Conservation (phyloP, 2,329 filamentous ascomycete genomes). For the Clarireedia hainanense region DNA sequence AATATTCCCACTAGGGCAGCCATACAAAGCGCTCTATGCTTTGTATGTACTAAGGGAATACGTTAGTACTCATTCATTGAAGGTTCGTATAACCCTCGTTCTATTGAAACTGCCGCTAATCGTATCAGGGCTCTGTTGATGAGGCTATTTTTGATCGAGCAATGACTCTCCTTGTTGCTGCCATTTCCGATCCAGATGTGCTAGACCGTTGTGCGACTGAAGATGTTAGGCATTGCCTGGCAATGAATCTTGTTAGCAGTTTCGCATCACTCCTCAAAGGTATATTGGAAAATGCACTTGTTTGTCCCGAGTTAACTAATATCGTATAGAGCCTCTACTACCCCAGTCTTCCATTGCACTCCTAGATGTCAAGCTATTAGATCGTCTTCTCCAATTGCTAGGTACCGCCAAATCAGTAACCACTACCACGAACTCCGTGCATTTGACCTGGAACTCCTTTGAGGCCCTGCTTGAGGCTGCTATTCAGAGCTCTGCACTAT, state of each 20-base stretch:
- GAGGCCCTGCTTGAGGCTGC: conserved; percentile 42
- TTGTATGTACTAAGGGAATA: conserved; percentile 58
- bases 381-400: conserved; percentile 28
- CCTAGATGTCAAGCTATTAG: conserved; percentile 28
- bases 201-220: conserved; percentile 37
- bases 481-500: conserved; percentile 37
- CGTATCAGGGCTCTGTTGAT: conserved; percentile 18
- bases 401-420: conserved; percentile 16
- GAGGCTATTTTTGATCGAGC: conserved; percentile 35
- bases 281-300: conserved; percentile 21
- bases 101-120: conserved; percentile 7
- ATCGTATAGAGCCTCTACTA: conserved; percentile 30
- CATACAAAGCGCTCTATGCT: conserved; percentile 68
- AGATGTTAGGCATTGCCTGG: conserved; percentile 41
- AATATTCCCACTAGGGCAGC: conserved; percentile 60
- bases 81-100: conserved; percentile 19
- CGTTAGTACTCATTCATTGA: conserved; percentile 32
- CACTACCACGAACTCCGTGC: conserved; percentile 22
- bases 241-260: conserved; percentile 47
- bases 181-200: conserved; percentile 51
- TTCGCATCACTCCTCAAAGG: conserved; percentile 48
- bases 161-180: conserved; percentile 48
- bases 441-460: conserved; percentile 36
- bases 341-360: conserved; percentile 29
- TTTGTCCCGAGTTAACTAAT: conserved; percentile 16